Evolutionary conservation across 768 basidiomycete species (phyloP), one percentile per base, ranked within the genome.

Genomic region (Boletus rubropictus): DNA sequence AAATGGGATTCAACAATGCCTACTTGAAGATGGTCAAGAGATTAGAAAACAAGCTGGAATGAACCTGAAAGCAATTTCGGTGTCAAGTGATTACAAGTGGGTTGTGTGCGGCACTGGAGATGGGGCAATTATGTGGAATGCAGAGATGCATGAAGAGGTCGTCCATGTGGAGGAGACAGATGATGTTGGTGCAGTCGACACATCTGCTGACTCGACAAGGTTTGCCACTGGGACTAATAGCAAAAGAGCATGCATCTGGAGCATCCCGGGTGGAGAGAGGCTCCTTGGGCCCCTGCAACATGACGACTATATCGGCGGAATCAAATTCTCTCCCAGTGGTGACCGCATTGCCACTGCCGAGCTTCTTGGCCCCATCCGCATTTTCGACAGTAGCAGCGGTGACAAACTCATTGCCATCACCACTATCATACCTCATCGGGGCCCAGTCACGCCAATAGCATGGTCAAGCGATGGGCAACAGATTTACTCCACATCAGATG

Each of bases 341-440:
- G n/a, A 39, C 15, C 24, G 10, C 15, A 5, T 39, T 14, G 38
- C 38, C 4, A n/a, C 24, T 5, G 8, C 15, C 15, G 10, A 7
- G 2, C 0, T 4, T 2, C 14, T 8, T 14, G 3, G 21, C 32
- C 2, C 1, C 0, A 25, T 25, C 15, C n/a, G 9, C 4, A 9
- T 25, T 17, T 25, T 39, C 24, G n/a, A 39, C n/a, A 37, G 36
- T 37, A 22, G 7, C 8, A 39, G 2, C 2, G 37, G 37, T 10
- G 15, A n/a, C 12, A 8, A 39, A 3, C 38, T 39, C 9, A 7
- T 11, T 10, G 2, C n/a, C 5, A 25, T 39, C 22, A 17, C 3
- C 9, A 17, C n/a, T 10, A 5, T 3, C 2, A 24, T 5, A 9
- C 9, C 3, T 14, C 3, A 4, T 3, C 6, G 7, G 1, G 7